Evolutionary conservation across 2,329 filamentous ascomycete species (phyloP), one percentile per base, ranked within the genome.

Genomic region (Polychaeton citri): DNA sequence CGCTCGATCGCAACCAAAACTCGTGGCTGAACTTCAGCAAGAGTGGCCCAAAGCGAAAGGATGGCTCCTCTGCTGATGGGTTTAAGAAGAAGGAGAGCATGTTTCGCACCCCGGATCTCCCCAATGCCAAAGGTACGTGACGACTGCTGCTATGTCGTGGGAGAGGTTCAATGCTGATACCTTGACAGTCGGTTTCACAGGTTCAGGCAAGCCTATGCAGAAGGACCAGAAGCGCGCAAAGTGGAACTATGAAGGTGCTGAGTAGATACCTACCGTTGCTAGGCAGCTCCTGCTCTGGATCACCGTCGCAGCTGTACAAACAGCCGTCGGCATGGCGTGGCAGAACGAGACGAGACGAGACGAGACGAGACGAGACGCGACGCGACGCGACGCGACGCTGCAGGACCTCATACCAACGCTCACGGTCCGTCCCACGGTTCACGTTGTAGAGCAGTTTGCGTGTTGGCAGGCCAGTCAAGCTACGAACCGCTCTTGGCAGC

Each of bases 21-120:
- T 94, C 90, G 56, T 98, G 90, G 90, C 81, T 95, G 56, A 83
- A 92, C 44, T 98, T 94, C 59, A 81, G 77, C 45, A 69, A 71
- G 52, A 94, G 92, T 58, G 66, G 68, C 9, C 56, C 54, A 19
- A 55, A 55, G 45, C 55, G 55, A 41, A 19, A 17, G 12, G 30
- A 19, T 9, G 30, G 30, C 13, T 35, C 47, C 7, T 45, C 38
- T 2, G 16, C 41, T 4, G 42, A 41, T 15, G 43, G 36, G 6
- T 33, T 42, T n/a, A 47, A 47, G 32, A 42, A 45, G 31, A 94
- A 94, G 63, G 84, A 94, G 33, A 93, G 85, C 68, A 95, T 95
- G 87, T 95, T 95, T 58, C 78, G 87, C 32, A 95, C 87, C 2
- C 85, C 86, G 0, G 86, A 93, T 20, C 79, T 84, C 42, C 72